A percentile compares a stretch with the other conserved stretches of the same genome.
These are phyloP conservation scores for Fusarium transvaalense DNA, from an alignment of 2,329 filamentous ascomycete species.

Conservation along the genomic window DNA sequence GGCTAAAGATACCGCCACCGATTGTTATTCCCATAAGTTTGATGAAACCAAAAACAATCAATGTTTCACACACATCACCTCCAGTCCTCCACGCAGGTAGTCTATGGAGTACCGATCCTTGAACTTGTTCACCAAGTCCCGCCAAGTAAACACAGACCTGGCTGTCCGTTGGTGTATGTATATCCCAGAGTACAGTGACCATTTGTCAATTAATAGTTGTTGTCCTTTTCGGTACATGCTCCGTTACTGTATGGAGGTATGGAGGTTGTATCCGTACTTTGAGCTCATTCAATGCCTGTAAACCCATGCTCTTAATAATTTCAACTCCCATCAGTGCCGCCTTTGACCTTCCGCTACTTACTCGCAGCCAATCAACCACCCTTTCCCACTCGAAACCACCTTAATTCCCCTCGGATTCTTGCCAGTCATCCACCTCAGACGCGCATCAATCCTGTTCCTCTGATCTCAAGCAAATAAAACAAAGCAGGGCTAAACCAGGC, in stretches of 20 bases:
- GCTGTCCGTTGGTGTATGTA: not conserved
- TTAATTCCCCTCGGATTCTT: conserved; percentile 22
- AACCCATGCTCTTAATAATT: conserved; percentile 31
- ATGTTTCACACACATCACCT: conserved; percentile 35
- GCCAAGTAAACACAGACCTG: conserved; percentile 4
- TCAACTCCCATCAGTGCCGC: conserved; percentile 25
- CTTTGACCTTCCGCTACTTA: conserved; percentile 26
- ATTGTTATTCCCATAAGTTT: not conserved
- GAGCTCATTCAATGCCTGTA: conserved; percentile 6
- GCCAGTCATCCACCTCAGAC: conserved; percentile 13
- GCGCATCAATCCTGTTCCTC: conserved; percentile 41
- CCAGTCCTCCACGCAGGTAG: too few species aligned
- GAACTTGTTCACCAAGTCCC: not conserved
- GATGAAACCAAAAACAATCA: conserved; percentile 6
- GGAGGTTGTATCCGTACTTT: not conserved
- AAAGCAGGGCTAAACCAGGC: conserved; percentile 13
- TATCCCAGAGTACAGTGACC: not conserved
- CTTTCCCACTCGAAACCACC: conserved; percentile 35
- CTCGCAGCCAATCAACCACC: conserved; percentile 32
- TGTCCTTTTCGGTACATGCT: conserved; percentile 3
- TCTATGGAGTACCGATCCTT: not conserved
- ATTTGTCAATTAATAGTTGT: not conserved
- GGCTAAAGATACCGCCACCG: not conserved
- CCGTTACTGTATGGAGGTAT: conserved; percentile 2
- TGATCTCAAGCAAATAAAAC: conserved; percentile 33